phyloP scores from a whole-genome alignment of 139 green algal species.

The Chlamydomonas sp. region DNA sequence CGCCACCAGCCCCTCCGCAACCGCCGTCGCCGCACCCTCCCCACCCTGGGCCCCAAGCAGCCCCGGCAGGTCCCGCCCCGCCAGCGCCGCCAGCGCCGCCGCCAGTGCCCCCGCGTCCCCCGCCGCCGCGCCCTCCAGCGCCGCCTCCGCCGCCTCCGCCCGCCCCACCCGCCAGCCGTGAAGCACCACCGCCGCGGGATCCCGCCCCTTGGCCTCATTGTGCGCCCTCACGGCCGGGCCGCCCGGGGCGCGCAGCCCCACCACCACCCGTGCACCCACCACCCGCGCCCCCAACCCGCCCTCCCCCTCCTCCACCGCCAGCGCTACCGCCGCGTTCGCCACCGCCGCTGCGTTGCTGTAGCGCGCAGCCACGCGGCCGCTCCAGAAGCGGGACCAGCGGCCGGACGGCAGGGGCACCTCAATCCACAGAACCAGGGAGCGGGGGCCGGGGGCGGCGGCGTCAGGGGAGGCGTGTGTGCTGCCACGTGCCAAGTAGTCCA shows the following conservation, averaged over 20 bases:
- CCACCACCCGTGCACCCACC: not conserved
- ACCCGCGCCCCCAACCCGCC: not conserved
- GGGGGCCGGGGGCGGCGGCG: not conserved
- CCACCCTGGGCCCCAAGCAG: not conserved
- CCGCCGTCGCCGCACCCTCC: not conserved
- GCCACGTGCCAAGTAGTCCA: not conserved
- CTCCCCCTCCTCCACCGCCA: not conserved
- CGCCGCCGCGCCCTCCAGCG: too few species aligned
- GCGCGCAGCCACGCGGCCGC: conserved; percentile 53
- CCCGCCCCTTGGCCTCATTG: not conserved
- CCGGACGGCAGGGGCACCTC: not conserved
- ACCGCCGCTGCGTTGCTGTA: conserved; percentile 59
- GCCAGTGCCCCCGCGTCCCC: too few species aligned
- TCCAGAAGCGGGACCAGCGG: conserved; percentile 42
- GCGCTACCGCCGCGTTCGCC: conserved; percentile 54
- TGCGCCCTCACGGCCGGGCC: not conserved
- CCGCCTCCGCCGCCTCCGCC: conserved; percentile 12
- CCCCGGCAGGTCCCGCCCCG: conserved; percentile 22
- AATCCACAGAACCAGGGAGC: not conserved
- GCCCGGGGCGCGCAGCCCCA: conserved; percentile 2
- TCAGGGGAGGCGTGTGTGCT: too few species aligned
- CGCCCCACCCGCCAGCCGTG: conserved; percentile 24
- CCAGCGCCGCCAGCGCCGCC: conserved; percentile 24
- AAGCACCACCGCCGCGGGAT: conserved; percentile 2
- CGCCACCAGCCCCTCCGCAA: conserved; percentile 54